Evolutionary conservation across 1,284 basidiomycete species (phyloP).

Genomic region (Moesziomyces parantarcticus): DNA sequence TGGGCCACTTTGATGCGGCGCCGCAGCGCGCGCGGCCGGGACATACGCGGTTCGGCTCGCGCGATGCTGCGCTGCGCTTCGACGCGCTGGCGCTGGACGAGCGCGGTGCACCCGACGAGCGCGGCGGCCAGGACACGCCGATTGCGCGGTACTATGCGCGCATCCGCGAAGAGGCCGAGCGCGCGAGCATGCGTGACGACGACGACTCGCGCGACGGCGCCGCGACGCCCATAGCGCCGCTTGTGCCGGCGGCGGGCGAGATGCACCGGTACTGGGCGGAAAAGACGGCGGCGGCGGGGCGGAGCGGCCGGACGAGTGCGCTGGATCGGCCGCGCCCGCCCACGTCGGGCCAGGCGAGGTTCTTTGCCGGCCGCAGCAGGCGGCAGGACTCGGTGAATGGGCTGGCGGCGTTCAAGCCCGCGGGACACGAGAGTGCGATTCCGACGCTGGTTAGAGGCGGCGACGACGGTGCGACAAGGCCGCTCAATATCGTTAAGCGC

Average conservation of each 20-base stretch:
- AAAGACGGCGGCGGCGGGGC: neutral
- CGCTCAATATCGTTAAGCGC: slow-evolving; percentile 27
- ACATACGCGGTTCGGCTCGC: neutral
- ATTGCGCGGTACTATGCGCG: slow-evolving; percentile 36
- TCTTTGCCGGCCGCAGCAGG: slow-evolving; percentile 28
- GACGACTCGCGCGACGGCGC: slow-evolving; percentile 5
- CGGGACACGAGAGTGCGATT: neutral
- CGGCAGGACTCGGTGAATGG: slow-evolving; percentile 11
- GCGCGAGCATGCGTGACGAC: neutral
- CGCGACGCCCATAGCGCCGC: slow-evolving; percentile 4
- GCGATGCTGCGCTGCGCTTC: slow-evolving; percentile 10
- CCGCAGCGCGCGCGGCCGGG: neutral
- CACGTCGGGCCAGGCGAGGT: slow-evolving; percentile 26
- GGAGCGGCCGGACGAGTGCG: slow-evolving; percentile 15
- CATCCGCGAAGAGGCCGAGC: slow-evolving; percentile 11
- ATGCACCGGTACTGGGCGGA: slow-evolving; percentile 11
- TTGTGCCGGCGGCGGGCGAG: neutral
- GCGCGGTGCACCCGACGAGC: neutral
- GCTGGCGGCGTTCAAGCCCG: neutral
- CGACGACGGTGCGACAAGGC: slow-evolving; percentile 2
- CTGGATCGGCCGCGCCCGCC: slow-evolving; percentile 46
- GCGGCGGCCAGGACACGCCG: slow-evolving; percentile 9
- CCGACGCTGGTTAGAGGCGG: neutral
- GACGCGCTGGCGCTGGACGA: slow-evolving; percentile 24
- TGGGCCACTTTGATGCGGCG: slow-evolving; percentile 29